These are phyloP conservation scores for Pleurotus sapidus DNA, from an alignment of 768 basidiomycete genomes.

Conservation along the genomic window DNA sequence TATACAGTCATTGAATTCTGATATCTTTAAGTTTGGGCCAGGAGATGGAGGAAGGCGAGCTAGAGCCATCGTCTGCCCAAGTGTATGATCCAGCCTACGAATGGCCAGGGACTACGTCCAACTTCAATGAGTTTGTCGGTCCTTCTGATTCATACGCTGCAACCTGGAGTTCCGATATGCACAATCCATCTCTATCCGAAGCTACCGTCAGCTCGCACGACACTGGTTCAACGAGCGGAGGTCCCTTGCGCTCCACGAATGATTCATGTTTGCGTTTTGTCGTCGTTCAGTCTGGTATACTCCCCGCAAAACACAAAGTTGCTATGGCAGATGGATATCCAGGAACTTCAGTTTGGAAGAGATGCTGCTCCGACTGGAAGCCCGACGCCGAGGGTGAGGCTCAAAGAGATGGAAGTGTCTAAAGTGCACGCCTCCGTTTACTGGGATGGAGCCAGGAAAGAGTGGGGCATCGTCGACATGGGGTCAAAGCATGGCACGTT, in stretches of 20 bases:
- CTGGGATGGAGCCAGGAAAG: constrained; percentile 54
- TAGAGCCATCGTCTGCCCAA: constrained; percentile 13
- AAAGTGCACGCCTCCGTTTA: constrained; percentile 77
- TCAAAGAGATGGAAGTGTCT: constrained; percentile 84
- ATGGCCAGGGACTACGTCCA: constrained; percentile 50
- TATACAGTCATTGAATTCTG: too few relatives aligned
- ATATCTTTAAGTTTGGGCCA: too few relatives aligned
- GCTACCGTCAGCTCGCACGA: neutral
- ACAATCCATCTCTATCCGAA: neutral
- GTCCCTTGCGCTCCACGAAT: neutral
- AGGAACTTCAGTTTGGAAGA: constrained; percentile 73
- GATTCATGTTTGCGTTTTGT: constrained; percentile 47
- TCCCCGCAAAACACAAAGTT: constrained; percentile 47
- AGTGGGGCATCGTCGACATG: constrained; percentile 82
- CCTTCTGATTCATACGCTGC: constrained; percentile 2
- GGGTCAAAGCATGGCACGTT: constrained; percentile 86
- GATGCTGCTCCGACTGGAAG: constrained; percentile 54
- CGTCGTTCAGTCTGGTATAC: constrained; percentile 51
- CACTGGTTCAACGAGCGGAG: neutral
- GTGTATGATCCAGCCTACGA: constrained; percentile 53
- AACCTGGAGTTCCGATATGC: neutral
- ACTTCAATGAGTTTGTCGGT: constrained; percentile 7
- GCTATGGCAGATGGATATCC: constrained; percentile 43
- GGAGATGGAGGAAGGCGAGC: constrained; percentile 27
- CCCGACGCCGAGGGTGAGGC: constrained; percentile 58